Percentiles rank a stretch among this genome's conserved stretches.
Evolutionary conservation across 202 grass and related monocot species (phyloP).

Genomic region (Zoysia matrella): DNA sequence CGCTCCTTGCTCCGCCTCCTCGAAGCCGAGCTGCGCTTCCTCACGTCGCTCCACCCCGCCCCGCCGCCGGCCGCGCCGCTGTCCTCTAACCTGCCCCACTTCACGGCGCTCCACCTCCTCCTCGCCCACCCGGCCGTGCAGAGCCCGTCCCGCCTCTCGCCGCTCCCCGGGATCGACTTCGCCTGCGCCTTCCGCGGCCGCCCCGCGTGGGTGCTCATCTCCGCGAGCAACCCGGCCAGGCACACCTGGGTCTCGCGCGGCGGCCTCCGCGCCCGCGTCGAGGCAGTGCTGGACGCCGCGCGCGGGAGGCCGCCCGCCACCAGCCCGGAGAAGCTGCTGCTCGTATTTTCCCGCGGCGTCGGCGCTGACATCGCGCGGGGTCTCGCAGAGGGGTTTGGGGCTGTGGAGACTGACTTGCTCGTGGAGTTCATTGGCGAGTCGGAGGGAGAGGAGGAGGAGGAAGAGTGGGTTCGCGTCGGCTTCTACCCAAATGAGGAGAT

Average conservation of each 20-base stretch:
- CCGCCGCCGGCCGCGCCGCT: slow-evolving; percentile 36
- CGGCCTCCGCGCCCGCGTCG: slow-evolving; percentile 50
- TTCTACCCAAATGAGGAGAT: slow-evolving; percentile 44
- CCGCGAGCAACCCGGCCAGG: slow-evolving; percentile 73
- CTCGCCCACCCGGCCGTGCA: slow-evolving; percentile 73
- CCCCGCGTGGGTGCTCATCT: slow-evolving; percentile 71
- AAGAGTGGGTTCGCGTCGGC: slow-evolving; percentile 57
- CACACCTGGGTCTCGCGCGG: slow-evolving; percentile 46
- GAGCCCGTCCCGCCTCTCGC: slow-evolving; percentile 60
- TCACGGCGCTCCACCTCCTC: slow-evolving; percentile 63
- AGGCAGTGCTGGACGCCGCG: slow-evolving; percentile 49
- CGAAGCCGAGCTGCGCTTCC: slow-evolving; percentile 72
- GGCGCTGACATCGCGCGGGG: slow-evolving; percentile 39
- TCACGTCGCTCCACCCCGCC: slow-evolving; percentile 35
- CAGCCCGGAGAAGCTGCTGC: slow-evolving; percentile 63
- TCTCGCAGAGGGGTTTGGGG: slow-evolving; percentile 58
- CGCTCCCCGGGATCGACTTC: slow-evolving; percentile 63
- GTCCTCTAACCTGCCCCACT: slow-evolving; percentile 83
- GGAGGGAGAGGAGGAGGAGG: slow-evolving; percentile 47
- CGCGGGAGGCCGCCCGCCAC: slow-evolving; percentile 41
- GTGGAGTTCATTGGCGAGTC: slow-evolving; percentile 45
- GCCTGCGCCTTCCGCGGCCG: slow-evolving; percentile 62
- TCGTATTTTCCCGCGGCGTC: slow-evolving; percentile 75
- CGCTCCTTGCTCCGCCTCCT: slow-evolving; percentile 67
- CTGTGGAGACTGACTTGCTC: slow-evolving; percentile 61